Evolutionary conservation across 2,329 filamentous ascomycete species (phyloP).

Genomic region (Xylaria hypoxylon): DNA sequence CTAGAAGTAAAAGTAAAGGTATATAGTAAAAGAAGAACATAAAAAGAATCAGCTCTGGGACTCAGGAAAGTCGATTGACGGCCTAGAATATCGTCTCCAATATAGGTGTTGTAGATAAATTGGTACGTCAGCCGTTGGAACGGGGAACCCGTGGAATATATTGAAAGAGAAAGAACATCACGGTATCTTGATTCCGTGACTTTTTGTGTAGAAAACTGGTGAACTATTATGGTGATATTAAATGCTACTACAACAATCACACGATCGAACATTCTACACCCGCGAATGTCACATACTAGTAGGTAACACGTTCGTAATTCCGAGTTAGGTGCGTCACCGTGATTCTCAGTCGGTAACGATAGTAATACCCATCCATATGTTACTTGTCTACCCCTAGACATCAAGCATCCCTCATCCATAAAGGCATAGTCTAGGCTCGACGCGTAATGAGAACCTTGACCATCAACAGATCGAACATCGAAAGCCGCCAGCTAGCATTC

Average conservation of each 20-base stretch:
- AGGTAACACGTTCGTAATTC: background rate
- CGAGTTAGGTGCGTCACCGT: background rate
- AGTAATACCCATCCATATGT: background rate
- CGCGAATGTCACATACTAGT: background rate
- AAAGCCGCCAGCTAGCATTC: background rate
- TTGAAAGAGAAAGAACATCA: too few species aligned
- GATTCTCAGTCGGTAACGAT: slow-evolving; percentile 14
- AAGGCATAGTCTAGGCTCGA: slow-evolving; percentile 4
- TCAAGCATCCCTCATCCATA: background rate
- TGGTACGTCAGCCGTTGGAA: too few species aligned
- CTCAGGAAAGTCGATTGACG: background rate
- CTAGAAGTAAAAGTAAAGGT: background rate
- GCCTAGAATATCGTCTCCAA: too few species aligned
- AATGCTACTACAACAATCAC: background rate
- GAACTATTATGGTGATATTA: too few species aligned
- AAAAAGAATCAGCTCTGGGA: background rate
- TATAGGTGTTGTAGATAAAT: too few species aligned
- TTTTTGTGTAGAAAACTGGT: too few species aligned
- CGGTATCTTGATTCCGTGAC: too few species aligned
- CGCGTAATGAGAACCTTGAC: slow-evolving; percentile 26
- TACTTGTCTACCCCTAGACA: too few species aligned
- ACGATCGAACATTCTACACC: background rate
- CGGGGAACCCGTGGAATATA: too few species aligned
- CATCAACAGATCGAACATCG: background rate
- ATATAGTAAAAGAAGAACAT: background rate